Evolutionary conservation across 106 monocot genomes (phyloP).

Genomic region (Allium cepa): DNA sequence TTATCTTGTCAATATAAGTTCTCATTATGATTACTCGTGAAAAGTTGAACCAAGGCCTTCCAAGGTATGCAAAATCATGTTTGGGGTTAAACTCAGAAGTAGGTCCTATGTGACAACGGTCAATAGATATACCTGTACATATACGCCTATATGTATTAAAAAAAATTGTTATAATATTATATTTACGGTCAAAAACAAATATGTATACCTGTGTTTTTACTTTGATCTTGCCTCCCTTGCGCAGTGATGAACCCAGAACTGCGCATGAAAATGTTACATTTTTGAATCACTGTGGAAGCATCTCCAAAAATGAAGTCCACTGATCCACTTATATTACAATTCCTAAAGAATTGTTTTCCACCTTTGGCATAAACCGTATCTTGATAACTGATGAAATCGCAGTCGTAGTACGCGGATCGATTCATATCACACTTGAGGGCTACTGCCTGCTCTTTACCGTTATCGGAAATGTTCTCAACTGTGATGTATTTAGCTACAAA

Average conservation of each 20-base stretch:
- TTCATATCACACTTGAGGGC: slow-evolving; percentile 29
- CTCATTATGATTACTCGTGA: slow-evolving; percentile 33
- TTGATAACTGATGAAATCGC: too few species aligned
- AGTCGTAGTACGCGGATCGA: neutral
- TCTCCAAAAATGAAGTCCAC: slow-evolving; percentile 8
- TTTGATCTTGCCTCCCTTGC: too few species aligned
- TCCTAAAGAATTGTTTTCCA: slow-evolving; percentile 1
- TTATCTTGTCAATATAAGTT: slow-evolving; percentile 15
- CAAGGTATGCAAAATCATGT: slow-evolving; percentile 30
- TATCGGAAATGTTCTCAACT: slow-evolving; percentile 58
- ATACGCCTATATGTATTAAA: neutral
- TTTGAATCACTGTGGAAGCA: slow-evolving; percentile 2
- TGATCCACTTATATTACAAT: slow-evolving; percentile 7
- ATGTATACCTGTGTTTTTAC: too few species aligned
- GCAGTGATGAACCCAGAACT: neutral
- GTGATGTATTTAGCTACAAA: neutral
- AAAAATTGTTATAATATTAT: neutral
- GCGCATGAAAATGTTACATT: neutral
- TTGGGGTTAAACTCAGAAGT: slow-evolving; percentile 27
- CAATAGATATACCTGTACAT: neutral
- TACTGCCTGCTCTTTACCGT: slow-evolving; percentile 63
- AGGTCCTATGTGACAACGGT: neutral
- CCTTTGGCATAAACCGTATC: neutral
- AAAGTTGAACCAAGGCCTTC: too few species aligned
- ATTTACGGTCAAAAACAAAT: neutral